phyloP scores from a whole-genome alignment of 371 early-diverging fungal species.

The Syncephalastrum racemosum region DNA sequence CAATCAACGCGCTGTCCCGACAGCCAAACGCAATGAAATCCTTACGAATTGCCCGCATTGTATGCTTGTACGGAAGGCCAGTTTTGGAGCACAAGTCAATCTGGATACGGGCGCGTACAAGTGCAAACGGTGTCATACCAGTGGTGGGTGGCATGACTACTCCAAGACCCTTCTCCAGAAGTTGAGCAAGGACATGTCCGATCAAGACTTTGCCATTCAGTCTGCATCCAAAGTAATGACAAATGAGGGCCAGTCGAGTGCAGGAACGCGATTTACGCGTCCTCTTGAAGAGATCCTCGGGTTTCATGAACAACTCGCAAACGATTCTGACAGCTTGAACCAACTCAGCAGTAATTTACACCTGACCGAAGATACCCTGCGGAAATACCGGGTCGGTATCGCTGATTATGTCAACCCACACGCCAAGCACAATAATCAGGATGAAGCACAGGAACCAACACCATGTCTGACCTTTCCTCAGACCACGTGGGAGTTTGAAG shows the following conservation, averaged over 20 bases:
- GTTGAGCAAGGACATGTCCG: constrained; percentile 2
- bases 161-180: constrained; percentile 8
- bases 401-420: constrained; percentile 22
- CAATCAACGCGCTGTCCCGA: constrained; percentile 39
- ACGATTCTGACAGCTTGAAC: constrained; percentile 18
- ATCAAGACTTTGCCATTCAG: background rate
- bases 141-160: constrained; percentile 10
- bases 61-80: constrained; percentile 30
- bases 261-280: constrained; percentile 15
- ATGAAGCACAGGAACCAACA: background rate
- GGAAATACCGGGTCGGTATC: constrained; percentile 37
- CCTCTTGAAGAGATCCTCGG: constrained; percentile 26
- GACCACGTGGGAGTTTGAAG: constrained; percentile 27
- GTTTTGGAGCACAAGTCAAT: constrained; percentile 39
- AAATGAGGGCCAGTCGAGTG: background rate
- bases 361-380: constrained; percentile 21
- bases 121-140: constrained; percentile 24
- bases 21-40: constrained; percentile 22
- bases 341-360: constrained; percentile 16
- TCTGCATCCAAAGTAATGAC: constrained; percentile 8
- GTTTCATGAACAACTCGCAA: constrained; percentile 15
- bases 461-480: constrained; percentile 48
- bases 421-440: constrained; percentile 1
- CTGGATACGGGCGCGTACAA: constrained; percentile 35
- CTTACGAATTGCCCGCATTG: constrained; percentile 50